Evolutionary conservation across 2,329 filamentous ascomycete genomes (phyloP), one percentile per base, ranked within the genome.

Genomic region (Fusarium avenaceum): DNA sequence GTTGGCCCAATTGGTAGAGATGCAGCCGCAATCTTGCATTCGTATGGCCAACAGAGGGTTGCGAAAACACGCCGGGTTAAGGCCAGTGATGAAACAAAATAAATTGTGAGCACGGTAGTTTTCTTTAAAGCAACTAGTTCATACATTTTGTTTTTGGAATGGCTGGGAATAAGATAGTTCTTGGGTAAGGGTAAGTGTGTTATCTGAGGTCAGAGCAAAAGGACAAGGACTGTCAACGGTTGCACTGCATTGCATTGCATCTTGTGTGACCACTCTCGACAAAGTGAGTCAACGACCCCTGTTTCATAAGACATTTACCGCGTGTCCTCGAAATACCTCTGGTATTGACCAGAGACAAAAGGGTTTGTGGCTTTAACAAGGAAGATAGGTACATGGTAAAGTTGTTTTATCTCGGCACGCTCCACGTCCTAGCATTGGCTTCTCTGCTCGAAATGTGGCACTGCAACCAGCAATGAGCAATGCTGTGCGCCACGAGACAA

Each of bases 401-500:
- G 33, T 50, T 35, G 45, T 22, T 26, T 39, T 20, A 38, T 19
- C 15, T 46, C 17, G 19, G 46, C 9, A 5, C 22, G 13, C 39
- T 47, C 40, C 30, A 24, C 7, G 22, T 14, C 30, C 33, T 32
- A 47, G 20, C 40, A 64, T 47, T 52, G 59, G 42, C 28, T 38
- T 15, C n/a, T n/a, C 19, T 50, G 9, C 35, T 38, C 35, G 17
- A 38, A 38, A 38, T 38, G 33, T 35, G 33, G 33, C 33, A 35
- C 33, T n/a, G 33, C 17, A 35, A 35, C 7, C 28, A 30, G 10
- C 33, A 35, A 35, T 24, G 24, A 7, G 17, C 35, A 38, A 28
- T 46, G 42, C 19, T 22, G 52, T 68, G 43, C 68, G 65, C 70
- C 63, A 72, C 65, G 44, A 53, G 50, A 57, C 58, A 72, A 72